These are phyloP conservation scores for Trematosphaeria pertusa DNA, from an alignment of 2,329 filamentous ascomycete species.

Conservation along the genomic window DNA sequence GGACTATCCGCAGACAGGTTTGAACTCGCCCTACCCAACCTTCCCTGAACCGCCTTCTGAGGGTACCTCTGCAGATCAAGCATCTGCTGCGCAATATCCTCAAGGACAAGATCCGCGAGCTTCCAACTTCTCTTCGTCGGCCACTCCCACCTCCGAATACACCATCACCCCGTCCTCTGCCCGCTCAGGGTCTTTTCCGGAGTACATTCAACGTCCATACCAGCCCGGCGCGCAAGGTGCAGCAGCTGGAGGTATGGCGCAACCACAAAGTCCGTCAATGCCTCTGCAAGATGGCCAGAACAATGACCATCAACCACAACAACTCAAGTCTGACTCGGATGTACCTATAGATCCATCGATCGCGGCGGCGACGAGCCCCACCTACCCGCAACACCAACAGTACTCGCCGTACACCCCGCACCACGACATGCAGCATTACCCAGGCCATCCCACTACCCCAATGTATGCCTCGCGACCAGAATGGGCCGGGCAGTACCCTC, in stretches of 20 bases:
- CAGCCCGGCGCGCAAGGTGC: constrained; percentile 75
- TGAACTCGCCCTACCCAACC: constrained; percentile 61
- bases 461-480: constrained; percentile 75
- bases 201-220: constrained; percentile 84
- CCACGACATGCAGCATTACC: constrained; percentile 84
- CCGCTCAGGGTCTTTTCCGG: constrained; percentile 84
- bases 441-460: constrained; percentile 64
- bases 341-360: constrained; percentile 99
- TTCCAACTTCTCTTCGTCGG: constrained; percentile 74
- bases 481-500: constrained; percentile 69
- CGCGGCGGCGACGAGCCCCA: constrained; percentile 88
- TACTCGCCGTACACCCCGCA: constrained; percentile 88
- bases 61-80: constrained; percentile 84
- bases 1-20: constrained; percentile 62
- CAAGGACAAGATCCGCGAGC: constrained; percentile 81
- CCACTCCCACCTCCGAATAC: constrained; percentile 91
- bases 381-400: constrained; percentile 79
- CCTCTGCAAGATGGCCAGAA: constrained; percentile 79
- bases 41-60: constrained; percentile 75
- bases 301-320: constrained; percentile 70
- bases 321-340: constrained; percentile 91
- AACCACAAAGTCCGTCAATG: constrained; percentile 98
- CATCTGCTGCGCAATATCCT: constrained; percentile 88
- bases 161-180: constrained; percentile 76
- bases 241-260: constrained; percentile 91